Percentiles rank a stretch among this genome's conserved stretches.
Evolutionary conservation across 495 filamentous ascomycete species (phyloP).

Genomic region (Glonium stellatum): DNA sequence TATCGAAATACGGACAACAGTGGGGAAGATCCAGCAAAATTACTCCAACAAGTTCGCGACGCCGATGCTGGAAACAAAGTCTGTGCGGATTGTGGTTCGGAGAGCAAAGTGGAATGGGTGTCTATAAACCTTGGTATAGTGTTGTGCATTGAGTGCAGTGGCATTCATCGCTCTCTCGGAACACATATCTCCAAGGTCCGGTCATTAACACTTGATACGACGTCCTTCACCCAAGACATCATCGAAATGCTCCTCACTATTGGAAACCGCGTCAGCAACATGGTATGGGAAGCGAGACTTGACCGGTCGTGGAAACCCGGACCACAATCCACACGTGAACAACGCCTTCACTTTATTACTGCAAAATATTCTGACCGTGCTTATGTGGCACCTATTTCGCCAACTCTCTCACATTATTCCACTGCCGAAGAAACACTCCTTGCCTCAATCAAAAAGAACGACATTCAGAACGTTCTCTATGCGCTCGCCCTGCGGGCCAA

Average conservation of each 20-base stretch:
- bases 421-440: slow-evolving; percentile 84
- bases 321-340: slow-evolving; percentile 73
- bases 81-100: slow-evolving; percentile 93
- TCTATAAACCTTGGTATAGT: slow-evolving; percentile 96
- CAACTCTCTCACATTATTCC: slow-evolving; percentile 66
- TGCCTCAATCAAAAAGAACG: slow-evolving; percentile 89
- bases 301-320: slow-evolving; percentile 64
- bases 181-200: slow-evolving; percentile 98
- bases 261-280: slow-evolving; percentile 91
- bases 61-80: slow-evolving; percentile 87
- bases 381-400: slow-evolving; percentile 70
- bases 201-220: slow-evolving; percentile 90
- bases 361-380: slow-evolving; percentile 84
- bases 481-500: slow-evolving; percentile 82
- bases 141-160: slow-evolving; percentile 96
- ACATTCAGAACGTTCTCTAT: slow-evolving; percentile 85
- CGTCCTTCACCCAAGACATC: slow-evolving; percentile 91
- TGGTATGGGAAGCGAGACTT: slow-evolving; percentile 88
- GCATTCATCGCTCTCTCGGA: slow-evolving; percentile 92
- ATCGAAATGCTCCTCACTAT: slow-evolving; percentile 89
- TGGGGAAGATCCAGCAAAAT: slow-evolving; percentile 74
- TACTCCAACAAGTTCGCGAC: slow-evolving; percentile 81
- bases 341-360: slow-evolving; percentile 86
- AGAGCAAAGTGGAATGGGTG: slow-evolving; percentile 93
- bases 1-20: slow-evolving; percentile 59